phyloP scores from a whole-genome alignment of 352 stramenopile species.

The Ophiocytium majus region DNA sequence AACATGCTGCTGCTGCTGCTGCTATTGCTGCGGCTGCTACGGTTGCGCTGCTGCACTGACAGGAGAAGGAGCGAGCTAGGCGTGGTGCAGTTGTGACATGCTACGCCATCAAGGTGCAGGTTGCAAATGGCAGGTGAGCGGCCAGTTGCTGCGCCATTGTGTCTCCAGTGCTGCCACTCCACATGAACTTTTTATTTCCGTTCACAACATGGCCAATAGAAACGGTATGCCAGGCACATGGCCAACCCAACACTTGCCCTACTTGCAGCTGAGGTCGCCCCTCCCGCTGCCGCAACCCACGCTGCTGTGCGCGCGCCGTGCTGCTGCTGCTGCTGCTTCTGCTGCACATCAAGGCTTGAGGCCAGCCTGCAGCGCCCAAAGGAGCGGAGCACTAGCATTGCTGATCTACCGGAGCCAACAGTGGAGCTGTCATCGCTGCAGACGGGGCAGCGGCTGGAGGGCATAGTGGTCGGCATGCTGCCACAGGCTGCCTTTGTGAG shows the following conservation, averaged over 20 bases:
- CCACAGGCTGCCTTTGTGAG: conserved; percentile 5
- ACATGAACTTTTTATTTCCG: background rate
- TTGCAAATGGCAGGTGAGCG: background rate
- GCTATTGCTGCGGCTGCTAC: background rate
- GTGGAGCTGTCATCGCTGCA: background rate
- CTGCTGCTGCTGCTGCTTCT: too few species aligned
- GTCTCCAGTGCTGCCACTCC: background rate
- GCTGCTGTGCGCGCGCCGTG: too few species aligned
- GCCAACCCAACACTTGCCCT: too few species aligned
- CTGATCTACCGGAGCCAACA: background rate
- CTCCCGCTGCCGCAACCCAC: too few species aligned
- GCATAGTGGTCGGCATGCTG: background rate
- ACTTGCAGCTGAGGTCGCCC: too few species aligned
- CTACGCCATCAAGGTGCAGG: background rate
- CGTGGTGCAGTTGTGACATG: background rate
- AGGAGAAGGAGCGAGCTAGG: background rate
- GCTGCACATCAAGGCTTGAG: background rate
- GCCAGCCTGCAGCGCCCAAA: background rate
- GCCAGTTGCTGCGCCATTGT: background rate
- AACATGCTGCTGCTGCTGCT: background rate
- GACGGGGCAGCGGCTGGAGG: background rate
- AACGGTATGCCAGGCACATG: too few species aligned
- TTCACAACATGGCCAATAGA: too few species aligned
- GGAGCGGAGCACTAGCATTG: background rate
- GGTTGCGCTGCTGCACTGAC: background rate